Percentiles rank a stretch among this genome's conserved stretches.
Conservation (phyloP, 441 rosid genomes). For the Erodium moschatum region DNA sequence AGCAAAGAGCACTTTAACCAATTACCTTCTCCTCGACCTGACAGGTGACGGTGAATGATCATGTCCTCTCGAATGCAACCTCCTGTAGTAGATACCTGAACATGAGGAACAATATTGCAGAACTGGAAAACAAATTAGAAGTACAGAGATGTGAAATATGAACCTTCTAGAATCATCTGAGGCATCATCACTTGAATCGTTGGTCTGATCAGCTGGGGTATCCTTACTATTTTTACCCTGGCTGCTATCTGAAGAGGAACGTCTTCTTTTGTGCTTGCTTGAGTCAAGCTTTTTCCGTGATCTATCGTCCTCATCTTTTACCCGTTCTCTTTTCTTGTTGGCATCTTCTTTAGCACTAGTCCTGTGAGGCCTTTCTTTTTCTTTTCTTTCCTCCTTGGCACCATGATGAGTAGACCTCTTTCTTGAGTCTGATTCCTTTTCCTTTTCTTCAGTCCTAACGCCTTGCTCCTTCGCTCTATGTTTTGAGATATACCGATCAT, state of each 20-base stretch:
- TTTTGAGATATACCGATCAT: constrained; percentile 42
- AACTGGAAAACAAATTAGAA: constrained; percentile 15
- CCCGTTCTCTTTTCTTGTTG: constrained; percentile 43
- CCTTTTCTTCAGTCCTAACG: constrained; percentile 38
- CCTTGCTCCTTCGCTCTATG: constrained; percentile 36
- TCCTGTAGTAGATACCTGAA: constrained; percentile 35
- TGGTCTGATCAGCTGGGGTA: constrained; percentile 22
- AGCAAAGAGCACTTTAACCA: constrained; percentile 11
- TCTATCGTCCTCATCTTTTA: constrained; percentile 50
- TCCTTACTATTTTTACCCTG: constrained; percentile 48
- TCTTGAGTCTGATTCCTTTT: constrained; percentile 44
- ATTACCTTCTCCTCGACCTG: constrained; percentile 67
- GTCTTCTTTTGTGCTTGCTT: constrained; percentile 57
- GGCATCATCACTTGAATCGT: constrained; percentile 49
- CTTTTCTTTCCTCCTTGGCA: constrained; percentile 47
- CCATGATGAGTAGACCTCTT: constrained; percentile 36
- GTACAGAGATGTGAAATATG: constrained; percentile 14
- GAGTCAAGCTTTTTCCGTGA: constrained; percentile 47
- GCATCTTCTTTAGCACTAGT: constrained; percentile 47
- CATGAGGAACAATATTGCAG: constrained; percentile 19
- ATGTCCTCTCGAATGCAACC: constrained; percentile 42
- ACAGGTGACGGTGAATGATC: constrained; percentile 64
- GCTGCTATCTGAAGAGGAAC: constrained; percentile 52
- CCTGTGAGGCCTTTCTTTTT: constrained; percentile 39
- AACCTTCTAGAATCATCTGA: constrained; percentile 81